Evolutionary conservation across 768 basidiomycete genomes (phyloP), one percentile per base, ranked within the genome.

Genomic region (Floccularia luteovirens): DNA sequence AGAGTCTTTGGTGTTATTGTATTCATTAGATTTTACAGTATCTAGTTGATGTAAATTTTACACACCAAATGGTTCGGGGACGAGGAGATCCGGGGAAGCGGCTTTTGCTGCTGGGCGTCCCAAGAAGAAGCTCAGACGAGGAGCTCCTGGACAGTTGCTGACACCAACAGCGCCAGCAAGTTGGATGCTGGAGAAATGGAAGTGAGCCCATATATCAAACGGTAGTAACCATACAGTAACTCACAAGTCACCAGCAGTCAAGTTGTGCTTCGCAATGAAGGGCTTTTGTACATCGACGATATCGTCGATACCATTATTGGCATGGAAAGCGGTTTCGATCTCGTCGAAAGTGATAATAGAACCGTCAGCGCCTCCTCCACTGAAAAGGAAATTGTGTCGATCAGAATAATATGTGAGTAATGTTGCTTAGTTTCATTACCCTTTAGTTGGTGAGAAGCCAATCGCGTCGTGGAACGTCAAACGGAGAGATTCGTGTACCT

Each of bases 311-410:
- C 72, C 71, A 20, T 43, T 46, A 48, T 73, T 74, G 3, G 70
- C 68, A 5, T 55, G 49, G 54, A 67, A 75, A 5, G 47, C 42
- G 16, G 62, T 54, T 48, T 74, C 74, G 25, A 63, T 61, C 6
- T 61, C 56, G 17, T 52, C 48, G 55, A 76, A 75, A 1, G 58
- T 54, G 43, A 72, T 60, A 44, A 75, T 66, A 3, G 72, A 74
- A 21, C 72, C 75, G 43, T 76, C 74, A 32, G 67, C 64, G 14
- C 67, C 67, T 48, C 66, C 65, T 40, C 65, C 63, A 39, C 64
- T 66, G 36, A n/a, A 28, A 21, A 16, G 12, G 25, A 24, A 42
- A 22, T 32, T 31, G 24, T 38, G 2, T 33, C 25, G n/a, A 38
- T n/a, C 6, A 14, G 21, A 19, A 16, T n/a, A 22, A 11, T 7